phyloP scores from a whole-genome alignment of 768 basidiomycete species.

The Gloeostereum incarnatum region DNA sequence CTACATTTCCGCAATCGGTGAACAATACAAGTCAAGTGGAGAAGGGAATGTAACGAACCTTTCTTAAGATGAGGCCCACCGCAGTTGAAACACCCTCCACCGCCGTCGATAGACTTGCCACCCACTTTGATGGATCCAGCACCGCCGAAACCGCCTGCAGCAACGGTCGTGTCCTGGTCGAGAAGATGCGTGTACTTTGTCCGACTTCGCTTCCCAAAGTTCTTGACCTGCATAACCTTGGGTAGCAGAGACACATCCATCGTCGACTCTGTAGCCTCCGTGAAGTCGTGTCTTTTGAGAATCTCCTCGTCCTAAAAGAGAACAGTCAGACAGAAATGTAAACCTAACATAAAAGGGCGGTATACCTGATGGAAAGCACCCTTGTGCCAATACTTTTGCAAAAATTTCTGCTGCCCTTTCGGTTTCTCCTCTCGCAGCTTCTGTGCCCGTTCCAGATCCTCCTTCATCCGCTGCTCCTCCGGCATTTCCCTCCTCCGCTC shows the following conservation, averaged over 20 bases:
- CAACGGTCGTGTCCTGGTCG: conserved; percentile 83
- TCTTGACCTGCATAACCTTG: conserved; percentile 93
- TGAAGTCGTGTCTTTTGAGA: conserved; percentile 75
- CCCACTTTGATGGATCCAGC: conserved; percentile 42
- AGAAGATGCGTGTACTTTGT: conserved; percentile 95
- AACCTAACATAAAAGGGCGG: conserved; percentile 6
- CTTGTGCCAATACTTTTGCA: conserved; percentile 99
- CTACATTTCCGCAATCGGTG: conserved; percentile 18
- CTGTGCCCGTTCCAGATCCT: conserved; percentile 84
- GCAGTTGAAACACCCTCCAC: conserved; percentile 88
- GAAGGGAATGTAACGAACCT: conserved; percentile 37
- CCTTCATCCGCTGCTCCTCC: conserved; percentile 85
- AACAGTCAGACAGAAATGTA: conserved; percentile 3
- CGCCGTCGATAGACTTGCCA: conserved; percentile 42
- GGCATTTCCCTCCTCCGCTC: conserved; percentile 88
- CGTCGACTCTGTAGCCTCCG: conserved; percentile 82
- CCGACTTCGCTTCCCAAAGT: conserved; percentile 87
- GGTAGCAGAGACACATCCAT: conserved; percentile 85
- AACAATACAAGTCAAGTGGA: conserved; percentile 3
- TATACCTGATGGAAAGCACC: conserved; percentile 95
- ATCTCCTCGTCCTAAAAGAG: conserved; percentile 76
- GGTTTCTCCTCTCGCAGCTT: conserved; percentile 81
- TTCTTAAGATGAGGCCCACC: conserved; percentile 92
- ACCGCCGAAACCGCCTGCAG: conserved; percentile 59
- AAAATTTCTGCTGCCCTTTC: conserved; percentile 84